phyloP scores from a whole-genome alignment of 805 yeast genomes.

The Candida tibetensis region DNA sequence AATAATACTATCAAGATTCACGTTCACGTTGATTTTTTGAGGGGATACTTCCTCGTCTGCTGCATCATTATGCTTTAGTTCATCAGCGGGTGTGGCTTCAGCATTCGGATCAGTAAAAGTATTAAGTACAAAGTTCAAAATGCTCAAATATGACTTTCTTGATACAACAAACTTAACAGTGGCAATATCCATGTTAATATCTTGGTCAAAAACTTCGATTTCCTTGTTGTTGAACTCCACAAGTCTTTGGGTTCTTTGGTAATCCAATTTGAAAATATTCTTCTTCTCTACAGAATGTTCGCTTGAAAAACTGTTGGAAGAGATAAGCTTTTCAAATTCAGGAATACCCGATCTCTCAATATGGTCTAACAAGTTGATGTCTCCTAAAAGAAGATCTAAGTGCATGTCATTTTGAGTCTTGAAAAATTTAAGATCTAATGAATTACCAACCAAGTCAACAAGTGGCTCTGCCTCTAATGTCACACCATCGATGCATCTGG shows the following conservation, averaged over 20 bases:
- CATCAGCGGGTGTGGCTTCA: constrained; percentile 64
- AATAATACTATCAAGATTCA: constrained; percentile 70
- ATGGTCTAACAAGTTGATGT: constrained; percentile 71
- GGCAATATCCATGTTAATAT: constrained; percentile 67
- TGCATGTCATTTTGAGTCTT: constrained; percentile 61
- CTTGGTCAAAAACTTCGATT: constrained; percentile 76
- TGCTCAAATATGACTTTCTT: constrained; percentile 71
- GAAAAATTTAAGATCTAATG: constrained; percentile 56
- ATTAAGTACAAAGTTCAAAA: constrained; percentile 75
- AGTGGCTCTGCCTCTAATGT: constrained; percentile 64
- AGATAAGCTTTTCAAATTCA: constrained; percentile 65
- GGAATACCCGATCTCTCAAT: constrained; percentile 59
- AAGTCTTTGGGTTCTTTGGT: constrained; percentile 56
- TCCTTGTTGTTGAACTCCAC: constrained; percentile 51
- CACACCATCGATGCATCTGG: constrained; percentile 62
- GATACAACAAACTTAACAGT: constrained; percentile 74
- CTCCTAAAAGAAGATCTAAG: constrained; percentile 60
- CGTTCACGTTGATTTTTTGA: constrained; percentile 65
- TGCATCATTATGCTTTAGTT: constrained; percentile 63
- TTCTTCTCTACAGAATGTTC: constrained; percentile 29
- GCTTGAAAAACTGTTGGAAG: constrained; percentile 55
- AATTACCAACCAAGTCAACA: constrained; percentile 69
- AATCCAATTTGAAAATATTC: constrained; percentile 57
- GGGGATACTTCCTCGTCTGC: constrained; percentile 59
- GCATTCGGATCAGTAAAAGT: constrained; percentile 86